A percentile compares a stretch with the other conserved stretches of the same genome.
Conservation (phyloP, 2,329 filamentous ascomycete genomes). For the Penicillium carneum region DNA sequence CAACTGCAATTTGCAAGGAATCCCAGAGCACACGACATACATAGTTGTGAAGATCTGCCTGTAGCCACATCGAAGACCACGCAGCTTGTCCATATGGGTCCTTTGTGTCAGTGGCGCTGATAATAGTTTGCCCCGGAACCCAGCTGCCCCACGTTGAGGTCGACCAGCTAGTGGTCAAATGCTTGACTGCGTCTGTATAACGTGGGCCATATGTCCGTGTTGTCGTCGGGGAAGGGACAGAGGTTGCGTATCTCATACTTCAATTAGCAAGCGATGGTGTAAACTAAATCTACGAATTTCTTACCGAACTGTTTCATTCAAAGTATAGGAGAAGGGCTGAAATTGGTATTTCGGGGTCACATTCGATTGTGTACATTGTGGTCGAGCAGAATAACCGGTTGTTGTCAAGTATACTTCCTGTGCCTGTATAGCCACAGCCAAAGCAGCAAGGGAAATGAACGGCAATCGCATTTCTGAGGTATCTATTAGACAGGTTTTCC, state of each 20-base stretch:
- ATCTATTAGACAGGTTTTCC: not conserved
- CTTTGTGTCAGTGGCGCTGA: constrained; percentile 38
- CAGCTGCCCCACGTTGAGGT: constrained; percentile 48
- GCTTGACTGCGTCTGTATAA: constrained; percentile 36
- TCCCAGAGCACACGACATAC: constrained; percentile 12
- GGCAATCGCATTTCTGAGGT: constrained; percentile 9
- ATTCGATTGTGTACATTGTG: constrained; percentile 37
- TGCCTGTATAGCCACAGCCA: constrained; percentile 22
- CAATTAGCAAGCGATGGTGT: constrained; percentile 15
- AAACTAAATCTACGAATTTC: not conserved
- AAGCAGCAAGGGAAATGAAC: constrained; percentile 5
- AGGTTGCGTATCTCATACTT: constrained; percentile 40
- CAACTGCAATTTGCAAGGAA: not conserved
- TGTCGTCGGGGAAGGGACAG: constrained; percentile 41
- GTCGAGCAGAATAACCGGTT: constrained; percentile 33
- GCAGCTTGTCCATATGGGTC: constrained; percentile 48
- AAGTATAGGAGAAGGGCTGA: constrained; percentile 39
- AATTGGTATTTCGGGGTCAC: constrained; percentile 36
- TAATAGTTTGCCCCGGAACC: constrained; percentile 40
- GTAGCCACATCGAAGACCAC: constrained; percentile 47
- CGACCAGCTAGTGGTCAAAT: constrained; percentile 34
- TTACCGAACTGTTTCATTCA: constrained; percentile 41
- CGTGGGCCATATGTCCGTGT: constrained; percentile 41
- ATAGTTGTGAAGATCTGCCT: constrained; percentile 43
- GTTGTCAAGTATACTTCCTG: constrained; percentile 42